Percentiles rank a stretch among this genome's conserved stretches.
These are phyloP conservation scores for Durusdinium trenchii DNA, from an alignment of 73 alveolate species.

Conservation along the genomic window DNA sequence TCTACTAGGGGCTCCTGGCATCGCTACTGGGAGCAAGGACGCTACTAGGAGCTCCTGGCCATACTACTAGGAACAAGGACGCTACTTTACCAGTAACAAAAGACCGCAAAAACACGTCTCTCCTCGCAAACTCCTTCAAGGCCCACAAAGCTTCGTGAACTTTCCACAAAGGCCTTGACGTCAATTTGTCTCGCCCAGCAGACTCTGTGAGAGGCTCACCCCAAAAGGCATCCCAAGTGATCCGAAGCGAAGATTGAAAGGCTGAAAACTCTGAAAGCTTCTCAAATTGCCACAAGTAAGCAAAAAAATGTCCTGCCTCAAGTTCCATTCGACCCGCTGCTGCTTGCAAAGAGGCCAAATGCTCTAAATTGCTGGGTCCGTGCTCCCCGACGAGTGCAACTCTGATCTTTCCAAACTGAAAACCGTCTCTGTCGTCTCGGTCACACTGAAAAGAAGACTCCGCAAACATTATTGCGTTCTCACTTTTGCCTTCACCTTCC, in stretches of 20 bases:
- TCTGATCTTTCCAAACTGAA: background rate
- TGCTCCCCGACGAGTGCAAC: constrained; percentile 70
- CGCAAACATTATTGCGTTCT: no score
- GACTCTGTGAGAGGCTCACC: constrained; percentile 80
- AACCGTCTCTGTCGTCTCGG: background rate
- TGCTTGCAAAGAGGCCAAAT: background rate
- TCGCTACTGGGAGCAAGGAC: no score
- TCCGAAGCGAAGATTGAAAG: constrained; percentile 61
- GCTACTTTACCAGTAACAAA: background rate
- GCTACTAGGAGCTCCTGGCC: no score
- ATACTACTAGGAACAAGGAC: no score
- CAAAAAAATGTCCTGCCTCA: constrained; percentile 66
- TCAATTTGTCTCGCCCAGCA: constrained; percentile 60
- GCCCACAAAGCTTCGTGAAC: constrained; percentile 29
- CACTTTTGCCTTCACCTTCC: background rate
- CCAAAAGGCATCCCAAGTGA: constrained; percentile 92
- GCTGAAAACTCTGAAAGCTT: constrained; percentile 19
- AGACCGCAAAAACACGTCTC: background rate
- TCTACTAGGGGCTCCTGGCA: no score
- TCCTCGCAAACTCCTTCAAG: constrained; percentile 31
- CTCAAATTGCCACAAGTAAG: constrained; percentile 52
- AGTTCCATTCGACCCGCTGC: background rate
- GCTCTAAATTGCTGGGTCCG: constrained; percentile 76
- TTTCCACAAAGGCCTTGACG: constrained; percentile 1
- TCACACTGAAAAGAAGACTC: background rate